Base-by-base conservation (phyloP, 108 stramenopile species). In the Poteriospumella lacustris region DNA sequence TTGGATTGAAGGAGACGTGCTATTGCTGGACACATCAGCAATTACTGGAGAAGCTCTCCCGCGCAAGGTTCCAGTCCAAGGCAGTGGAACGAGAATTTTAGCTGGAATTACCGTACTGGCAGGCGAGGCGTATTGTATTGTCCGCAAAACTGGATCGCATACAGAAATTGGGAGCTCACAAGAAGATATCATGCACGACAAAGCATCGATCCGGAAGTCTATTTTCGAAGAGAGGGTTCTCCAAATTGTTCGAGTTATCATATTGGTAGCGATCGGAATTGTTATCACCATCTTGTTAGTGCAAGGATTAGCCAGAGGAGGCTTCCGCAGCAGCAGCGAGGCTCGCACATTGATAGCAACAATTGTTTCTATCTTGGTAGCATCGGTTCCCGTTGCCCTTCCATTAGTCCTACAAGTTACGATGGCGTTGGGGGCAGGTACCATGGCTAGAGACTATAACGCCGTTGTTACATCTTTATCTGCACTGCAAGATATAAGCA, bases 401-500 rank as follows among this genome's bases (percentile, higher is more conserved):
- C 92, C 91, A 2, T 68, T 92, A 33, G 92, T 93, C 9, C 58
- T 92, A 44, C 68, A 80, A 19, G 91, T 92, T 31, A 93, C 91
- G 56, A 82, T 93, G 79, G 91, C 91, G 0, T 75, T 92, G n/a
- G 92, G 92, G 52, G 91, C 90, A 26, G 72, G 85, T 62, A 85
- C 87, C 60, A 75, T 93, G 59, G 92, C 91, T n/a, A 88, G 84
- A 69, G 58, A 89, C 41, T 87, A 89, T 68, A 58, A 89, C 68
- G 93, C 91, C 59, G 87, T 94, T 78, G 93, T 94, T 5, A 91
- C 93, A 19, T 82, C 79, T 34, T 85, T 90, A 64, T 89, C 92
- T 19, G 92, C 93, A 24, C 76, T 94, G 3, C 90, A 94, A 81
- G 93, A 94, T 78, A 91, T 92, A 79, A 91, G 91, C 44, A 83